Conservation (phyloP, 2,329 filamentous ascomycete species). For the Cercospora sp. region DNA sequence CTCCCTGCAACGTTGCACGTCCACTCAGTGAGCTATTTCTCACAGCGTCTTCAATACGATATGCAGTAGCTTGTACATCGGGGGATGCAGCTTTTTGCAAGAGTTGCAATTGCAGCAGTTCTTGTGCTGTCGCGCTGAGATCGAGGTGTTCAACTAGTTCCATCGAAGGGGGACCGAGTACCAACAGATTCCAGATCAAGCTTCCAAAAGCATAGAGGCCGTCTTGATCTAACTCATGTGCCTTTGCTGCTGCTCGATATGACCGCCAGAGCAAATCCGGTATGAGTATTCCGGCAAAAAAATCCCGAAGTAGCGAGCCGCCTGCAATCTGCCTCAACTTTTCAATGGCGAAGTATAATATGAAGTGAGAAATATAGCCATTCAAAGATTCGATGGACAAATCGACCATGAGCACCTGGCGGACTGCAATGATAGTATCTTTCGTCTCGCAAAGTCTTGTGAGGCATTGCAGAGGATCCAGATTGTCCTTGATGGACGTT, state of each 20-base stretch:
- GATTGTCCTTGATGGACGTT: neutral
- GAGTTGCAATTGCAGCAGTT: no score
- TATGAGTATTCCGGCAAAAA: neutral
- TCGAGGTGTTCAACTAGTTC: no score
- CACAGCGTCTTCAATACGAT: neutral
- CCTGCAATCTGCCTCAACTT: neutral
- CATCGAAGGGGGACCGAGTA: neutral
- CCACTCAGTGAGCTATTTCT: neutral
- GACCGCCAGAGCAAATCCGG: neutral
- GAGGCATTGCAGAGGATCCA: neutral
- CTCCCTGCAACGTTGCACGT: neutral
- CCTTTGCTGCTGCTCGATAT: neutral
- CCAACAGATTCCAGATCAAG: neutral
- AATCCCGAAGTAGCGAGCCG: neutral
- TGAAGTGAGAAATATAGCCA: neutral
- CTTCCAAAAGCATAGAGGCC: slow-evolving; percentile 1
- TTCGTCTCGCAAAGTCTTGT: neutral
- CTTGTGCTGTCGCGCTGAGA: no score
- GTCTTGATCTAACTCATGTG: neutral
- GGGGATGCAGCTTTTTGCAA: no score
- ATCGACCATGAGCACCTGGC: neutral
- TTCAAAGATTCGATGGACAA: neutral
- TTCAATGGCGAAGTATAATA: slow-evolving; percentile 1
- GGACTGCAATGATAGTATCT: neutral
- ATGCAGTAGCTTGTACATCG: no score